phyloP scores from a whole-genome alignment of 169 alveolate species.

The Plasmodium knowlesi region DNA sequence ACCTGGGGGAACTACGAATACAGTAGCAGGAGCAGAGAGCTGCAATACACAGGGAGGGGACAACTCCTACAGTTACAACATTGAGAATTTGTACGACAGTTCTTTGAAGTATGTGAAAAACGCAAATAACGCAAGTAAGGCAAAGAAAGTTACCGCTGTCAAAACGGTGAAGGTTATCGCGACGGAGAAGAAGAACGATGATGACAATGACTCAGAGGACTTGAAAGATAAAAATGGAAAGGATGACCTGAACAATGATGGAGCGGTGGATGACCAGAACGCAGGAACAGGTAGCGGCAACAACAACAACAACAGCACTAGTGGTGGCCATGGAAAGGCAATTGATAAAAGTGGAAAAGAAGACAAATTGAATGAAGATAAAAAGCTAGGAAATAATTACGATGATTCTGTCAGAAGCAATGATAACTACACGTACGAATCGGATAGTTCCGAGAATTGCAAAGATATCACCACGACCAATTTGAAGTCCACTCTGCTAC shows the following conservation, averaged over 20 bases:
- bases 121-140: conserved; percentile 44
- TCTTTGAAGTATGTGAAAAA: conserved; percentile 69
- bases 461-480: conserved; percentile 74
- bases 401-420: conserved; percentile 12
- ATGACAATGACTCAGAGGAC: conserved; percentile 6
- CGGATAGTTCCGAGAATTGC: conserved; percentile 41
- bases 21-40: not conserved
- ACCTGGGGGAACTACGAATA: not conserved
- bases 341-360: conserved; percentile 22
- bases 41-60: not conserved
- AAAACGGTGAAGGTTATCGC: conserved; percentile 73
- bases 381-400: conserved; percentile 6
- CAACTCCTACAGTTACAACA: conserved; percentile 42
- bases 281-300: not conserved
- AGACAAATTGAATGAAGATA: conserved; percentile 19
- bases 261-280: not conserved
- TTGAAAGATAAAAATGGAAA: conserved; percentile 10
- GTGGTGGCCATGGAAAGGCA: not conserved
- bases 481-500: conserved; percentile 53
- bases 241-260: conserved; percentile 41
- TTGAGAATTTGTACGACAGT: conserved; percentile 61
- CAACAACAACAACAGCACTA: not conserved
- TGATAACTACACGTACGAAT: conserved; percentile 44
- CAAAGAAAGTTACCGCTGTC: conserved; percentile 28
- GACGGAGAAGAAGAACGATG: conserved; percentile 64